Conservation (phyloP, 345 rosid species). For the Hibiscus mutabilis region DNA sequence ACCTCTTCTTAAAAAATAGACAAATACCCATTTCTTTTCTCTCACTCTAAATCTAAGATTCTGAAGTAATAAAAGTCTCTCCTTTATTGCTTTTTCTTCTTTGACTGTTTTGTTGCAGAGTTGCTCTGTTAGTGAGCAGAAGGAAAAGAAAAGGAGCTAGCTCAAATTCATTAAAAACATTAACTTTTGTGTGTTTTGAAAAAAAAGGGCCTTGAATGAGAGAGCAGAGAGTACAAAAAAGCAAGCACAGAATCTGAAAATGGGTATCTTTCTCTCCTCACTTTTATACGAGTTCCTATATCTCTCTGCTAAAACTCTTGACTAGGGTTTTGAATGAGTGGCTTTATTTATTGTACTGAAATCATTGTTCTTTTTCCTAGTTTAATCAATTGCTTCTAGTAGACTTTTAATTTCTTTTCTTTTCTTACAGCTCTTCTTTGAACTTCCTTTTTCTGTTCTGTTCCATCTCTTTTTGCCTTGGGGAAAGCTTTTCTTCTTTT, state of each 20-base stretch:
- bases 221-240: constrained; percentile 52
- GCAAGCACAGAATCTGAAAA: constrained; percentile 58
- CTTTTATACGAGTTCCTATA: constrained; percentile 37
- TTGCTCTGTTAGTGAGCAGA: background rate
- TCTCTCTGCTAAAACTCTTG: constrained; percentile 34
- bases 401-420: constrained; percentile 6
- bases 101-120: constrained; percentile 20
- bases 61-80: background rate
- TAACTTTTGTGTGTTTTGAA: background rate
- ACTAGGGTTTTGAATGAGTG: constrained; percentile 56
- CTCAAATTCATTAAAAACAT: constrained; percentile 28
- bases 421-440: constrained; percentile 24
- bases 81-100: background rate
- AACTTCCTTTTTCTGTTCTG: constrained; percentile 13
- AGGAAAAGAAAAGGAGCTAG: background rate
- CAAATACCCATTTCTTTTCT: constrained; percentile 24
- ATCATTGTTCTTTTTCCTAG: constrained; percentile 34
- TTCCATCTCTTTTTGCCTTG: constrained; percentile 16
- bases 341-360: constrained; percentile 46
- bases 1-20: constrained; percentile 23
- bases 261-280: constrained; percentile 62
- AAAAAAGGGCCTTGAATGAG: constrained; percentile 8
- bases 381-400: constrained; percentile 52
- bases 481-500: constrained; percentile 6
- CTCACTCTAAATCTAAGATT: background rate